phyloP scores from a whole-genome alignment of 73 alveolate genomes.

The Paramecium caudatum region DNA sequence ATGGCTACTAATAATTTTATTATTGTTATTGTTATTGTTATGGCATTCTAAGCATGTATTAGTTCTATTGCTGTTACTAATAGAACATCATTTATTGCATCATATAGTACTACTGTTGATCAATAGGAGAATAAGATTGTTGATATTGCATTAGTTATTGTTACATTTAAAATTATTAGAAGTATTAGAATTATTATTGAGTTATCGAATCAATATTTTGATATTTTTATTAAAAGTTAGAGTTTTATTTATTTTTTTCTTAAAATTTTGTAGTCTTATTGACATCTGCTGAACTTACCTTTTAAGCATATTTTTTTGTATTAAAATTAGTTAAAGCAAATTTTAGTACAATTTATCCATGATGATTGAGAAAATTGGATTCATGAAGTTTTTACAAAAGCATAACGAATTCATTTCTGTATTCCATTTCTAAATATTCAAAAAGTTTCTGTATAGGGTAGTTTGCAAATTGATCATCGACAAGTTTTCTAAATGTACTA shows the following conservation, averaged over 20 bases:
- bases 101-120: neutral
- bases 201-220: no score
- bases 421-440: neutral
- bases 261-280: neutral
- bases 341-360: slow-evolving; percentile 38
- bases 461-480: slow-evolving; percentile 73
- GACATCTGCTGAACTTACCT: neutral
- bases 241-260: slow-evolving; percentile 33
- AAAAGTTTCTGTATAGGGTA: slow-evolving; percentile 49
- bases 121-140: neutral
- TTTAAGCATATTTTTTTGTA: neutral
- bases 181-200: no score
- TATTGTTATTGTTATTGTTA: no score
- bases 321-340: slow-evolving; percentile 14
- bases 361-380: slow-evolving; percentile 37
- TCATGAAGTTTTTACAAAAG: slow-evolving; percentile 11
- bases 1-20: no score
- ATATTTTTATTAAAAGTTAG: neutral
- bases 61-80: no score
- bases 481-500: slow-evolving; percentile 70
- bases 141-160: neutral
- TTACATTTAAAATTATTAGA: neutral
- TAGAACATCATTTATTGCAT: no score
- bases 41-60: no score
- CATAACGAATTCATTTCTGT: slow-evolving; percentile 3